These are phyloP conservation scores for Erythrophleum ivorense DNA, from an alignment of 331 rosid species.

Conservation along the genomic window DNA sequence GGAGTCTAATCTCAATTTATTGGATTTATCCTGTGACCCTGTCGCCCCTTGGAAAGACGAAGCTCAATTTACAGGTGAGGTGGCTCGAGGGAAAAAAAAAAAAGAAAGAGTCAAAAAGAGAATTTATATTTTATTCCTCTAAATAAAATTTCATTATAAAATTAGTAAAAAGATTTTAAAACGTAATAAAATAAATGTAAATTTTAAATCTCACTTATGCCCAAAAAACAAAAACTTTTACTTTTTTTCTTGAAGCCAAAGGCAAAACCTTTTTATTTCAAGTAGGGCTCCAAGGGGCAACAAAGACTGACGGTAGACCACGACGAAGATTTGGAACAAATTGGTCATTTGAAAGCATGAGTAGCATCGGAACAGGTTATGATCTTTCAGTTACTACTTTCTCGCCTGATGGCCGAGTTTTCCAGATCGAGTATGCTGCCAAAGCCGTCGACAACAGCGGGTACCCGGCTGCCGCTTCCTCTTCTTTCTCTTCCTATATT, in stretches of 20 bases:
- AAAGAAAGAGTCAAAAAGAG: no score
- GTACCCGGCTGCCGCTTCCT: slow-evolving; percentile 29
- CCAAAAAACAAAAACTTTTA: no score
- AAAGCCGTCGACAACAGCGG: slow-evolving; percentile 99
- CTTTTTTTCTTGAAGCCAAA: slow-evolving; percentile 8
- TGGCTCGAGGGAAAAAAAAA: neutral
- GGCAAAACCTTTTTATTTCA: slow-evolving; percentile 1
- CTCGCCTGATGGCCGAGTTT: slow-evolving; percentile 97
- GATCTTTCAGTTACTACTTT: slow-evolving; percentile 98
- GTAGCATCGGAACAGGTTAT: slow-evolving; percentile 98
- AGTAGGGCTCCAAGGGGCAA: neutral
- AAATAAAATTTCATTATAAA: no score
- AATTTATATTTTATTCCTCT: no score
- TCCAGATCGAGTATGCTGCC: slow-evolving; percentile 97
- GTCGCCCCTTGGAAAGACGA: neutral
- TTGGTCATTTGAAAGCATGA: slow-evolving; percentile 47
- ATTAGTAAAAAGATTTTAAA: neutral
- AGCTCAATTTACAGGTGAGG: neutral
- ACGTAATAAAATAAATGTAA: neutral
- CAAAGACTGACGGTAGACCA: neutral
- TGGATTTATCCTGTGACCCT: neutral
- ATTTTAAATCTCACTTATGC: neutral
- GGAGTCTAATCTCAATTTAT: neutral
- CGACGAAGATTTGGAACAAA: neutral
- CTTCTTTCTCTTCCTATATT: neutral